Evolutionary conservation across 257 asterid genomes (phyloP).

Genomic region (Avicennia marina): DNA sequence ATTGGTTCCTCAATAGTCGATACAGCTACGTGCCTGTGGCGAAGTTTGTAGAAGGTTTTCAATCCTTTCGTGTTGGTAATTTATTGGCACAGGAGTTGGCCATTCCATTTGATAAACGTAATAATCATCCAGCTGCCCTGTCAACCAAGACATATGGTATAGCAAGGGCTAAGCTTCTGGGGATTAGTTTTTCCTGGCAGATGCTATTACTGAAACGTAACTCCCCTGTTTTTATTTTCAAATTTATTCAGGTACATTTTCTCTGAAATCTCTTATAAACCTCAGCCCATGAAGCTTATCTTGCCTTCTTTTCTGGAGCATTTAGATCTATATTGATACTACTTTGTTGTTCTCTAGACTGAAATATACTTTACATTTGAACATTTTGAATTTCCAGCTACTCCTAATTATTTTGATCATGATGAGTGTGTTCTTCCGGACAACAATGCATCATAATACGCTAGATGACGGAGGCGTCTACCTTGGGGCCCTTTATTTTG

Average conservation of each 20-base stretch:
- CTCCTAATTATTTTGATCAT: slow-evolving; percentile 49
- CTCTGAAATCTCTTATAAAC: too few species aligned
- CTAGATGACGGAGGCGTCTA: slow-evolving; percentile 71
- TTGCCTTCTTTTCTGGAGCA: slow-evolving; percentile 12
- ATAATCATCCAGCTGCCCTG: slow-evolving; percentile 59
- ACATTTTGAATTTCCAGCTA: slow-evolving; percentile 48
- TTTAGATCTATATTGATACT: background rate
- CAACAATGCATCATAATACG: slow-evolving; percentile 55
- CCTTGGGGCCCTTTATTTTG: slow-evolving; percentile 82
- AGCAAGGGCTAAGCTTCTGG: slow-evolving; percentile 41
- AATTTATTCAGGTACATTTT: slow-evolving; percentile 49
- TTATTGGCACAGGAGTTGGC: slow-evolving; percentile 42
- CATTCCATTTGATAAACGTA: slow-evolving; percentile 40
- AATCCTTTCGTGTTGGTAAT: slow-evolving; percentile 48
- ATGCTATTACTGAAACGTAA: slow-evolving; percentile 59
- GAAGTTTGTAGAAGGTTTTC: slow-evolving; percentile 58
- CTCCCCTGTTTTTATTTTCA: slow-evolving; percentile 58
- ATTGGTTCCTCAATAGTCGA: slow-evolving; percentile 49
- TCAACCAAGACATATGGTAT: slow-evolving; percentile 47
- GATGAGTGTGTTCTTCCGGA: slow-evolving; percentile 85
- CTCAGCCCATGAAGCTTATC: too few species aligned
- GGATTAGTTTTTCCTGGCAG: slow-evolving; percentile 61
- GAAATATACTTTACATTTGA: slow-evolving; percentile 4
- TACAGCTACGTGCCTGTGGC: slow-evolving; percentile 45
- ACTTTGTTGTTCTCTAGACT: background rate